Base-by-base conservation (phyloP, 106 monocot genomes). In the Ottelia alismoides region DNA sequence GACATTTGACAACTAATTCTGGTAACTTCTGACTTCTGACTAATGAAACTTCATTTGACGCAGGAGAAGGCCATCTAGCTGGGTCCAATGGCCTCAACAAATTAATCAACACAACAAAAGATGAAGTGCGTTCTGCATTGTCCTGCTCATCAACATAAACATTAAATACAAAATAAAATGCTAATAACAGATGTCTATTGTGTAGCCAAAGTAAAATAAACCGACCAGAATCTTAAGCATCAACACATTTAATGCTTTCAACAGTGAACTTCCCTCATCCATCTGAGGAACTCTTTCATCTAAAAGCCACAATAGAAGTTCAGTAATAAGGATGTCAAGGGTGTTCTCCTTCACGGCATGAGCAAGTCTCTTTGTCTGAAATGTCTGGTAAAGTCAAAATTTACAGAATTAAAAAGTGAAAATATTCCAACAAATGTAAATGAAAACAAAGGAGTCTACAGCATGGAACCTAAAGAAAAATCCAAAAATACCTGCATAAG, bases 401-500 rank as follows among this genome's bases (percentile, higher is more conserved):
- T 28, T 45, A 43, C 22, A 28, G 11, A 18, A 53, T 52, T 25
- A 29, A 27, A 28, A 27, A n/a, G n/a, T n/a, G 23, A 47, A 1
- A 48, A 7, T 32, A 21, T 23, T 35, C 57, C 1, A 44, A 27
- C 18, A 14, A 53, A 28, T 20, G 18, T 3, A 3, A 9, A 47
- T 25, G 18, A 55, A 20, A 6, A 30, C 31, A 32, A 40, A 43
- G 6, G 6, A 43, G 10, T 43, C 6, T 43, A 7, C 6, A 7
- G 40, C 40, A 43, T 16, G 40, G 16, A 20, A 2, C 5, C 22
- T n/a, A n/a, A n/a, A n/a, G n/a, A n/a, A n/a, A n/a, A n/a, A n/a
- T n/a, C n/a, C n/a, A n/a, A n/a, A n/a, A n/a, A 22, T 27, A 94
- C 93, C 93, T 88, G 98, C 98, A 98, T 90, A 25, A 98, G 85